phyloP scores from a whole-genome alignment of 2,329 filamentous ascomycete species.

The Orbilia quercus region DNA sequence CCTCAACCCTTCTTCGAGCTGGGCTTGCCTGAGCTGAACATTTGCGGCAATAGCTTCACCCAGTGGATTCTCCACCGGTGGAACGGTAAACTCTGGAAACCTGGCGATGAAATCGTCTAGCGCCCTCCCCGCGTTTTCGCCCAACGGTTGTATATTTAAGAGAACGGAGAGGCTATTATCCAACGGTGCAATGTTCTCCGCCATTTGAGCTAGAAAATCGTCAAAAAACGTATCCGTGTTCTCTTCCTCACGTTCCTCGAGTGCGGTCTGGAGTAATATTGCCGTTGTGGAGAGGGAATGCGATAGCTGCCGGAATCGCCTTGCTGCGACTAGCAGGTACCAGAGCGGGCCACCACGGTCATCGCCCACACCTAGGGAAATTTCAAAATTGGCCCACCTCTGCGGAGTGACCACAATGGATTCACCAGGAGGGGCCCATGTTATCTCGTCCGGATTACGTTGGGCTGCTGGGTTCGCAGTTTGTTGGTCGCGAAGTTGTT shows the following conservation, averaged over 20 bases:
- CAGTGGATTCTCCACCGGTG: neutral
- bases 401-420: constrained; percentile 1
- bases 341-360: constrained; percentile 5
- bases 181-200: neutral
- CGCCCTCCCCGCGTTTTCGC: neutral
- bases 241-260: constrained; percentile 1
- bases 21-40: neutral
- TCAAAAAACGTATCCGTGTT: neutral
- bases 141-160: neutral
- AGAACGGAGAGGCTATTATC: constrained; percentile 14
- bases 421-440: constrained; percentile 18
- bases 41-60: neutral
- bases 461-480: constrained; percentile 1
- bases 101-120: neutral
- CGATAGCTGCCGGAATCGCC: constrained; percentile 8
- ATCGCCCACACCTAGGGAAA: neutral
- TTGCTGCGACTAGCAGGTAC: constrained; percentile 5
- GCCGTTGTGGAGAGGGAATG: neutral
- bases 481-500: constrained; percentile 12
- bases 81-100: neutral
- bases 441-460: neutral
- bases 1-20: neutral
- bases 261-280: constrained; percentile 1
- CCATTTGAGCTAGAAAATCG: neutral
- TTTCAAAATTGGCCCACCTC: constrained; percentile 16